Percentiles rank a stretch among this genome's conserved stretches.
phyloP scores from a whole-genome alignment of 352 stramenopile species.

The Globisporangium orthogonon region DNA sequence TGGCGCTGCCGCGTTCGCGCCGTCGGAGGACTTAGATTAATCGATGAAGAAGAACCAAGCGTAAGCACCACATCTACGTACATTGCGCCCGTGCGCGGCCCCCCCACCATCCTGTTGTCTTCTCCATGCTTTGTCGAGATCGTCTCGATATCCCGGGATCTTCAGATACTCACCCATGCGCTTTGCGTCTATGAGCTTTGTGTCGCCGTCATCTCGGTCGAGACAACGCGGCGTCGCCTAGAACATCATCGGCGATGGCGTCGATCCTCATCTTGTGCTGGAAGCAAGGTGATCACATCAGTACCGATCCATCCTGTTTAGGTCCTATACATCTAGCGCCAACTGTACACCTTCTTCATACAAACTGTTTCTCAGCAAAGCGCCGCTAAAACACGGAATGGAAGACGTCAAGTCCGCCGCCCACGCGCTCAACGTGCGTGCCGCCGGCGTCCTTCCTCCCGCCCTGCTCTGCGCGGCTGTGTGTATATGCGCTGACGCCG shows the following conservation, averaged over 20 bases:
- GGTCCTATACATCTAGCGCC: neutral
- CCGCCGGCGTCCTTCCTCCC: neutral
- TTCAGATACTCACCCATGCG: too few relatives aligned
- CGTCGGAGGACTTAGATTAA: conserved; percentile 84
- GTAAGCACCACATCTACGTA: conserved; percentile 1
- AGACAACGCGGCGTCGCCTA: too few relatives aligned
- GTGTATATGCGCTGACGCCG: neutral
- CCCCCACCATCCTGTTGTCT: too few relatives aligned
- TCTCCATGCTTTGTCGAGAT: too few relatives aligned
- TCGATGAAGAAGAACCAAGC: conserved; percentile 6
- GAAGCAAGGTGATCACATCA: neutral
- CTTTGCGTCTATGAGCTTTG: too few relatives aligned
- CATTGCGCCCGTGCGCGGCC: neutral
- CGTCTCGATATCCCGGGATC: neutral
- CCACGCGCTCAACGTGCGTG: conserved; percentile 33
- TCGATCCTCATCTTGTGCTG: too few relatives aligned
- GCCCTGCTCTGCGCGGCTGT: neutral
- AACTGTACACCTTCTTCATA: neutral
- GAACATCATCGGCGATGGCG: too few relatives aligned
- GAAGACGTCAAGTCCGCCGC: conserved; percentile 39
- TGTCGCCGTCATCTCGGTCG: too few relatives aligned
- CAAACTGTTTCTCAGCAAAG: neutral
- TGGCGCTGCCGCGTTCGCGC: conserved; percentile 22
- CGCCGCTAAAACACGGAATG: conserved; percentile 10
- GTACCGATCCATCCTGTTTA: neutral